Conservation (phyloP, 257 asterid genomes). For the Striga asiatica region DNA sequence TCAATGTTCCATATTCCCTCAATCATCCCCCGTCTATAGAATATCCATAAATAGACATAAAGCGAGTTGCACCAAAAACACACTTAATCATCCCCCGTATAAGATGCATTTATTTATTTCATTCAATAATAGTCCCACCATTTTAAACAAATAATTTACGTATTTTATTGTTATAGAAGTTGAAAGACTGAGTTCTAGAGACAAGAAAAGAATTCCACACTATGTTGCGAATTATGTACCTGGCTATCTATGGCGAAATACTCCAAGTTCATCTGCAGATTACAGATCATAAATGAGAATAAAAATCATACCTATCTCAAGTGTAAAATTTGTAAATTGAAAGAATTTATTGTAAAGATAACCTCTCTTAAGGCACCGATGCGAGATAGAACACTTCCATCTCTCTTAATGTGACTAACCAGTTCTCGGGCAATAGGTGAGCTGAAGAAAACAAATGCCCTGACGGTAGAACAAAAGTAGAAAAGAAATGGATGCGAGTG, state of each 20-base stretch:
- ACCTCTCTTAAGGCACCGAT: constrained; percentile 99
- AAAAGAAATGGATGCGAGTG: constrained; percentile 12
- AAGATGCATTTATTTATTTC: constrained; percentile 7
- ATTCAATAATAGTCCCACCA: constrained; percentile 5
- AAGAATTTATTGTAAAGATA: neutral
- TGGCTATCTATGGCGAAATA: constrained; percentile 88
- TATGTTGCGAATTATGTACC: constrained; percentile 35
- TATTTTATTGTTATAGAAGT: neutral
- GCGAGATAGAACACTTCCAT: constrained; percentile 79
- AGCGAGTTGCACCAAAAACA: neutral
- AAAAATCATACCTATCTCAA: constrained; percentile 15
- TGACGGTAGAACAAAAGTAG: constrained; percentile 19
- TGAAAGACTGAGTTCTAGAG: neutral
- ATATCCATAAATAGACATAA: neutral
- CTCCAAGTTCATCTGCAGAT: constrained; percentile 96
- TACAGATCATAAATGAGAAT: constrained; percentile 30
- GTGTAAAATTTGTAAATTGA: constrained; percentile 13
- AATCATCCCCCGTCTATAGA: too few relatives aligned
- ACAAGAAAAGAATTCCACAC: constrained; percentile 4
- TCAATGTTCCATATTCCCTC: too few relatives aligned
- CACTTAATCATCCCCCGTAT: neutral
- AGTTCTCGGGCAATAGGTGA: constrained; percentile 77
- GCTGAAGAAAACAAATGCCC: constrained; percentile 97
- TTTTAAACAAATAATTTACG: neutral
- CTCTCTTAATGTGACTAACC: constrained; percentile 76